Conservation (phyloP, 208 protist genomes). For the Naegleria gruberi region DNA sequence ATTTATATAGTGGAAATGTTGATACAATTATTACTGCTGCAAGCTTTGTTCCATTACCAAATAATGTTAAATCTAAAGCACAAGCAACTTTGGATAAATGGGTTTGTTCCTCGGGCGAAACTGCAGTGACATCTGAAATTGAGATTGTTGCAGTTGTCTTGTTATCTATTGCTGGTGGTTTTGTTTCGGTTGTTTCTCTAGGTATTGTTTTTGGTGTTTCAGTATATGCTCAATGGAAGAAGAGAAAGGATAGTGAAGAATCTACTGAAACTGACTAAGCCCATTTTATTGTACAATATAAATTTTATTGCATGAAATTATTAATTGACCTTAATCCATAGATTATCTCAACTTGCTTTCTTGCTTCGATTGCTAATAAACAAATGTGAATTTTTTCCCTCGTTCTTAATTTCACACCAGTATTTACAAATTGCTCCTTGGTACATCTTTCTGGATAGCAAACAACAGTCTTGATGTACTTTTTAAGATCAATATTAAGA, state of each 20-base stretch:
- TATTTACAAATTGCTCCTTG: not conserved
- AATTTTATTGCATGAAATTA: not conserved
- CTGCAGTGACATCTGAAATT: not conserved
- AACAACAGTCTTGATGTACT: conserved; percentile 20
- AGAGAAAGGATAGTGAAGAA: not conserved
- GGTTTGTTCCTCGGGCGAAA: not conserved
- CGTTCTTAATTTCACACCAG: not conserved
- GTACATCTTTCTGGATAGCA: conserved; percentile 17
- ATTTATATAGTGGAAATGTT: not conserved
- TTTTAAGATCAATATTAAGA: conserved; percentile 14
- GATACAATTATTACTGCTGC: not conserved
- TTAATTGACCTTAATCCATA: conserved; percentile 16
- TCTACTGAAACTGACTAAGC: not conserved
- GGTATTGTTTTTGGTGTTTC: not conserved
- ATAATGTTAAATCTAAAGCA: not conserved
- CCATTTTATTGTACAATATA: not conserved
- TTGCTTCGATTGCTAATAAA: not conserved
- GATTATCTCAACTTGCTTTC: not conserved
- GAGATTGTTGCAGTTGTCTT: not conserved
- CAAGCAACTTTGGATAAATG: not conserved
- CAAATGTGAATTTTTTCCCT: conserved; percentile 22
- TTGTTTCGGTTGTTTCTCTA: not conserved
- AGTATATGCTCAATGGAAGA: not conserved
- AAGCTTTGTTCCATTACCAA: not conserved
- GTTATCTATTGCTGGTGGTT: not conserved